phyloP scores from a whole-genome alignment of 78 protist species.

The Dictyostelium intermedium region DNA sequence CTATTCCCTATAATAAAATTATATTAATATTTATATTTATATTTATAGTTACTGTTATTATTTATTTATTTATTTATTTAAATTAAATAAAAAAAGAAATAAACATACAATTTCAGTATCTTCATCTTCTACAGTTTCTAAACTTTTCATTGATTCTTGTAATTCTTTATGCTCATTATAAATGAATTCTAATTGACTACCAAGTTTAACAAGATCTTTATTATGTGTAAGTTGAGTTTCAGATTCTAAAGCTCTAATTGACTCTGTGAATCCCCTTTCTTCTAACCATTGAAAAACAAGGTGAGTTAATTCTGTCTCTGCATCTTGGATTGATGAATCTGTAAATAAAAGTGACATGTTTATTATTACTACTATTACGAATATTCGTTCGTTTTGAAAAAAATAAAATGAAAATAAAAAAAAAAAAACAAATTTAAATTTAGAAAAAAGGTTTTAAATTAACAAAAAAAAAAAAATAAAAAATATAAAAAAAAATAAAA shows the following conservation, averaged over 20 bases:
- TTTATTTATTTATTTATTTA: neutral
- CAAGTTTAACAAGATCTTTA: conserved; percentile 8
- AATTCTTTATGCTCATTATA: conserved; percentile 41
- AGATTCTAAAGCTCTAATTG: conserved; percentile 3
- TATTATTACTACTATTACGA: neutral
- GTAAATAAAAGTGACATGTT: conserved; percentile 5
- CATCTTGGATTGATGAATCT: neutral
- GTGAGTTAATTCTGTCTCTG: conserved; percentile 11
- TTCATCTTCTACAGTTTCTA: neutral
- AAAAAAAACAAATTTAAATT: neutral
- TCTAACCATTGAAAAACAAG: conserved; percentile 59
- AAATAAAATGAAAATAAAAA: neutral
- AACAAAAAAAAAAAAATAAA: neutral
- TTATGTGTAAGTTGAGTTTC: conserved; percentile 6
- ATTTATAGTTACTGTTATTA: too few species aligned
- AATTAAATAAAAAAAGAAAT: neutral
- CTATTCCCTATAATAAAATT: neutral
- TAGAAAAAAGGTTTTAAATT: neutral
- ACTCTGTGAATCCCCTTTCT: conserved; percentile 38
- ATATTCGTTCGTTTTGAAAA: neutral
- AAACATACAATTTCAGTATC: conserved; percentile 29
- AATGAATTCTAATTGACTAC: conserved; percentile 46
- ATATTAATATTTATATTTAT: neutral
- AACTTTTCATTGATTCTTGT: conserved; percentile 29
- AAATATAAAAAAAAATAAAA: neutral